phyloP scores from a whole-genome alignment of 805 yeast species.

The Cyberlindnera euphorbiiphila region DNA sequence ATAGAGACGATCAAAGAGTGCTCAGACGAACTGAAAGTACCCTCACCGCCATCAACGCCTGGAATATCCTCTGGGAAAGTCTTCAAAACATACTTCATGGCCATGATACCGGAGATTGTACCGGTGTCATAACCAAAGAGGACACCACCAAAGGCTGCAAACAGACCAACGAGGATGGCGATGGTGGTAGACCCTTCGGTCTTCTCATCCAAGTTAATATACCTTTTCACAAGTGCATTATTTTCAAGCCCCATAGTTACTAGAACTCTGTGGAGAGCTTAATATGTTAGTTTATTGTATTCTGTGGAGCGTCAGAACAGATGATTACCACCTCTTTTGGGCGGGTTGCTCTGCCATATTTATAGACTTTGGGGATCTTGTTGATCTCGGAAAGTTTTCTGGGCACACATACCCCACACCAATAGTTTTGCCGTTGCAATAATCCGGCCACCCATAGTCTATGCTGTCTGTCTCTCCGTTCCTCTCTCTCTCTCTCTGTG shows the following conservation, averaged over 20 bases:
- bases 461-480: no score
- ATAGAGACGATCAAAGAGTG: conserved; percentile 67
- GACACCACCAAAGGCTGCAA: conserved; percentile 66
- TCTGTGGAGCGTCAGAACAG: no score
- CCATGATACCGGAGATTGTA: conserved; percentile 61
- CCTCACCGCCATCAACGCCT: conserved; percentile 33
- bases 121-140: conserved; percentile 70
- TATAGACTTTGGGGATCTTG: no score
- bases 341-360: no score
- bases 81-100: conserved; percentile 53
- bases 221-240: conserved; percentile 35
- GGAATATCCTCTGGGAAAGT: conserved; percentile 37
- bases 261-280: no score
- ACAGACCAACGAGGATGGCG: conserved; percentile 51
- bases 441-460: no score
- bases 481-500: no score
- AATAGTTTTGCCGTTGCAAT: no score
- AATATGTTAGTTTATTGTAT: no score
- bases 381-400: no score
- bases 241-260: conserved; percentile 13
- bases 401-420: no score
- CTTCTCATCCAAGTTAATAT: conserved; percentile 43
- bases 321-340: no score
- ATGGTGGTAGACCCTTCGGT: conserved; percentile 45
- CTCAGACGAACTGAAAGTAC: conserved; percentile 42